Base-by-base conservation (phyloP, 1,284 basidiomycete genomes). In the Papiliotrema laurentii region DNA sequence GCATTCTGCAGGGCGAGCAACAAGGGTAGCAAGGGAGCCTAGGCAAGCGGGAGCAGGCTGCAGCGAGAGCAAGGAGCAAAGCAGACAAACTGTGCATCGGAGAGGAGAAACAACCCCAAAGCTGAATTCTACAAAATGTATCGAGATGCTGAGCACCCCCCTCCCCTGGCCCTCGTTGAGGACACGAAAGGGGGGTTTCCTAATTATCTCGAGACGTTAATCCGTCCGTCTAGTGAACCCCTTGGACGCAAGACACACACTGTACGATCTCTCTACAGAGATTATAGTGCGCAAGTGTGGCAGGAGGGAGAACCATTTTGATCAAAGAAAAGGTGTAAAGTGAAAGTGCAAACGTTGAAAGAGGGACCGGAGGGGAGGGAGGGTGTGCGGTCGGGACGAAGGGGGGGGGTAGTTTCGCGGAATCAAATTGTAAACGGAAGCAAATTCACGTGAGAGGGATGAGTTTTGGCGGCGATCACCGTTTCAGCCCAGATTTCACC, bases 161-260 rank as follows among this genome's bases (percentile, higher is more conserved):
- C 27, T 14, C 3, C 30, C 19, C 39, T n/a, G 33, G 48, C 46
- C 54, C 39, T 38, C n/a, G n/a, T n/a, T n/a, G n/a, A 49, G 26
- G 34, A 36, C 42, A 35, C 21, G 24, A 33, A 28, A 49, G 47
- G 41, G 48, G 50, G 53, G 68, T 66, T 71, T 71, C 68, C 68
- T 71, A 71, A 42, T 50, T 62, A 56, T 60, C 54, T 63, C 65
- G 68, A 71, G 68, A 55, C 68, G 68, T 63, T 71, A 71, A 68
- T 71, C 68, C 68, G 66, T 69, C 42, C 68, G 68, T 71, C 66
- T 71, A 69, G 68, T 68, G 51, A 51, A 43, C 54, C 50, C 38
- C 39, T 27, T 42, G 46, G 26, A 28, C 49, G 33, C 35, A 19
- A 45, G n/a, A 37, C 28, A n/a, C 14, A 18, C 46, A 41, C 28